Evolutionary conservation across 73 alveolate genomes (phyloP), one percentile per base, ranked within the genome.

Genomic region (Tetrahymena malaccensis): DNA sequence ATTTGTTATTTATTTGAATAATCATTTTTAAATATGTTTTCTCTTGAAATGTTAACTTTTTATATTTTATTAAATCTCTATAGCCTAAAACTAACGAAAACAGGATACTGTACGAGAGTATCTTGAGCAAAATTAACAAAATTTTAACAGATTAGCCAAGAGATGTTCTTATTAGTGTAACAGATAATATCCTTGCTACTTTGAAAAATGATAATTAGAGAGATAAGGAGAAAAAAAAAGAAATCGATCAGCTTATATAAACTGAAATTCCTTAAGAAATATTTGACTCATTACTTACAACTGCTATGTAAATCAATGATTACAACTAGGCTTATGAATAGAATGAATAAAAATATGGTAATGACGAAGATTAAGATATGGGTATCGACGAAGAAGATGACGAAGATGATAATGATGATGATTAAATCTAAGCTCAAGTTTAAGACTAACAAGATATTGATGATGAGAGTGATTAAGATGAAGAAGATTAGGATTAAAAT

Each of bases 281-380:
- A 37, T 96, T 96, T 93, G 97, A 98, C 93, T 94, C 96, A 58
- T 94, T 98, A 37, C 93, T 96, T 35, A 95, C 97, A 43, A 94
- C 96, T 94, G 96, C 99, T 31, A 95, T 97, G 94, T 97, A 97
- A 70, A 85, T 98, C 43, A 96, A 94, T 25, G 99, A 98, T 96
- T 98, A 98, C 93, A 96, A 96, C 44, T 96, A 96, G 19, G 96
- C 96, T 43, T 98, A 94, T 43, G 96, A 95, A 34, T 94, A 96
- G 34, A 85, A 84, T 25, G 95, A 85, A 2, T 94, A 97, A 31
- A 96, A 95, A 43, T 97, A 97, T 84, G 97, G 84, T n/a, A 55
- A 94, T 40, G 94, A 96, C 37, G 98, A 96, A 55, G 96, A 94
- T 43, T 58, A 95, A 43, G 97, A 84, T 94, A 96, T 96, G 96